phyloP scores from a whole-genome alignment of 2,329 filamentous ascomycete genomes.

The Chrysosporium queenslandicum region DNA sequence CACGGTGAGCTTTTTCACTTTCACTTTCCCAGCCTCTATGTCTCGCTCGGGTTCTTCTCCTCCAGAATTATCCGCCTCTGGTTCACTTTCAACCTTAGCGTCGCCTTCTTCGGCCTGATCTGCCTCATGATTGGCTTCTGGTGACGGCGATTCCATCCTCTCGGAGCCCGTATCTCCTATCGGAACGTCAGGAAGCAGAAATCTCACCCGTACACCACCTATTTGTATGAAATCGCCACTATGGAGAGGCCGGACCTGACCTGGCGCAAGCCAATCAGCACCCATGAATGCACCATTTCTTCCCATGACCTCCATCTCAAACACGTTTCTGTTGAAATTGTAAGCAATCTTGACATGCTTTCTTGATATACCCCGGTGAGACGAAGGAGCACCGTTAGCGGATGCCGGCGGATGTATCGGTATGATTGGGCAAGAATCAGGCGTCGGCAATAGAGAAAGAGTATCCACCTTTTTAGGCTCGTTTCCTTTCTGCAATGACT shows the following conservation, averaged over 20 bases:
- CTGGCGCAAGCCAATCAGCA: conserved; percentile 40
- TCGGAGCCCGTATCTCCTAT: conserved; percentile 42
- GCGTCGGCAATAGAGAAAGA: conserved; percentile 41
- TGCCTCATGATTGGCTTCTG: conserved; percentile 7
- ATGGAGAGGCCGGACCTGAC: conserved; percentile 41
- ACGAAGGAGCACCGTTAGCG: conserved; percentile 36
- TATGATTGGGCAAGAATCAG: conserved; percentile 46
- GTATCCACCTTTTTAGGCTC: conserved; percentile 39
- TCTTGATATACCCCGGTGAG: conserved; percentile 51
- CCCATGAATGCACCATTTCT: conserved; percentile 50
- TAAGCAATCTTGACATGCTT: conserved; percentile 53
- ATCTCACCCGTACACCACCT: conserved; percentile 47
- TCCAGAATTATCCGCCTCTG: conserved; percentile 12
- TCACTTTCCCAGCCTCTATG: conserved; percentile 22
- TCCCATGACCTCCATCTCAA: conserved; percentile 51
- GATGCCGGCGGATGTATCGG: conserved; percentile 50
- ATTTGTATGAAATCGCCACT: conserved; percentile 52
- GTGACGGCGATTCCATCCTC: conserved; percentile 32
- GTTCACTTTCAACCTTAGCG: conserved; percentile 15
- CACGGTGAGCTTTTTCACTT: conserved; percentile 23
- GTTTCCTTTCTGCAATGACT: conserved; percentile 31
- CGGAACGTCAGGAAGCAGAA: conserved; percentile 46
- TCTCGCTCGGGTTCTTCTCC: conserved; percentile 13
- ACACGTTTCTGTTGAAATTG: conserved; percentile 47
- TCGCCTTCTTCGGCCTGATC: conserved; percentile 25